These are phyloP conservation scores for Leccinum broughii DNA, from an alignment of 768 basidiomycete genomes.

Conservation along the genomic window DNA sequence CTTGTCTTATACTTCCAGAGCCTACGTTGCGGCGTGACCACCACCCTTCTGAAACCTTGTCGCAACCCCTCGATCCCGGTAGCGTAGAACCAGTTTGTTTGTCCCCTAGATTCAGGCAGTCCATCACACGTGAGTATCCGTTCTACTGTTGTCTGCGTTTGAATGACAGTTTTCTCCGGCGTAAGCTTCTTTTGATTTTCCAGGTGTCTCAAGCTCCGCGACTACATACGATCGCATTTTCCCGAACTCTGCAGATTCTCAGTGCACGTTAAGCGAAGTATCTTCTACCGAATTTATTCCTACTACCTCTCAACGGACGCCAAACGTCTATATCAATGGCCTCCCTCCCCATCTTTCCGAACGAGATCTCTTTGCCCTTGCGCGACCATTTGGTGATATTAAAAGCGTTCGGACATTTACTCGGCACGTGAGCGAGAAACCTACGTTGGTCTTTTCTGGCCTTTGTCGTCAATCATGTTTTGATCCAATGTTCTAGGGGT, in stretches of 20 bases:
- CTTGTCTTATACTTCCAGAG: constrained; percentile 24
- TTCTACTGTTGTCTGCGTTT: not conserved
- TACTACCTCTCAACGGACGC: constrained; percentile 40
- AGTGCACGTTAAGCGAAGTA: constrained; percentile 11
- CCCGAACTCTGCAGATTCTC: constrained; percentile 14
- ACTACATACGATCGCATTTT: constrained; percentile 16
- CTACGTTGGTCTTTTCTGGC: constrained; percentile 40
- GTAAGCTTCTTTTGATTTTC: constrained; percentile 30
- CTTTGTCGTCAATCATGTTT: not conserved
- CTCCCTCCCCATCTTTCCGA: constrained; percentile 82
- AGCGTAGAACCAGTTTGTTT: constrained; percentile 12
- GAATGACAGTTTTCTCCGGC: constrained; percentile 7
- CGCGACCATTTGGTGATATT: constrained; percentile 70
- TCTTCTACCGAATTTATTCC: constrained; percentile 17
- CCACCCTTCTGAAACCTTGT: constrained; percentile 10
- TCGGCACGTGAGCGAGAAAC: constrained; percentile 73
- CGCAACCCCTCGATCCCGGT: constrained; percentile 16
- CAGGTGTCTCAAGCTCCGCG: constrained; percentile 13
- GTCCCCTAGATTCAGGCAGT: constrained; percentile 11
- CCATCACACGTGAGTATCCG: constrained; percentile 29
- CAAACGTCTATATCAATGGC: constrained; percentile 89
- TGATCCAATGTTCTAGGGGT: constrained; percentile 45
- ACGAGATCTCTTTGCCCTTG: constrained; percentile 72
- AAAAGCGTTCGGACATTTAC: constrained; percentile 84
- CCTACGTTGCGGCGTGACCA: constrained; percentile 9